Conservation (phyloP, 805 yeast genomes). For the Saturnispora zaruensis region DNA sequence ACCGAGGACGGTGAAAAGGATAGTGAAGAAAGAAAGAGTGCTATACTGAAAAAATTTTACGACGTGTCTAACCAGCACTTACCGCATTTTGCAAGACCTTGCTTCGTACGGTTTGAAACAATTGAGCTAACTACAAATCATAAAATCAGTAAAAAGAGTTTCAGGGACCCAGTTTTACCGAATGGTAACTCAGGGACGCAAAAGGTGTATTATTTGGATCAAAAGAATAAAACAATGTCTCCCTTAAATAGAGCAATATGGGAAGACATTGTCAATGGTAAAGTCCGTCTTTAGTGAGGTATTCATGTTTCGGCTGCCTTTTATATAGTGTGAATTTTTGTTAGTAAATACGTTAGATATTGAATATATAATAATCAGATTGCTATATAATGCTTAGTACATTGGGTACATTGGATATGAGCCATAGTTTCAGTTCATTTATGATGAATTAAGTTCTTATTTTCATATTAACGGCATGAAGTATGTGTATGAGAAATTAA, state of each 20-base stretch:
- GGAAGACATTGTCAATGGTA: conserved; percentile 27
- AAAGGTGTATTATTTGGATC: conserved; percentile 60
- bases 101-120: conserved; percentile 61
- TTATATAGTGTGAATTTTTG: too few relatives aligned
- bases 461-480: too few relatives aligned
- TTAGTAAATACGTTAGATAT: not conserved
- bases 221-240: conserved; percentile 38
- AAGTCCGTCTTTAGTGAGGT: conserved; percentile 10
- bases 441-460: too few relatives aligned
- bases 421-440: too few relatives aligned
- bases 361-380: not conserved
- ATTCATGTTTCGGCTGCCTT: too few relatives aligned
- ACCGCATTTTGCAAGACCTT: conserved; percentile 82
- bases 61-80: conserved; percentile 34
- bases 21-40: conserved; percentile 24
- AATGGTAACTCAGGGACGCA: conserved; percentile 55
- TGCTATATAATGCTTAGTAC: not conserved
- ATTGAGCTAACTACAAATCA: conserved; percentile 72
- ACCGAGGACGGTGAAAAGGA: conserved; percentile 21
- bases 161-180: conserved; percentile 62
- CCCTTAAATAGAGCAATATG: conserved; percentile 51
- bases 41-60: conserved; percentile 34
- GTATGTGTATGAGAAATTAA: too few relatives aligned
- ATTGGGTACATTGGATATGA: not conserved
- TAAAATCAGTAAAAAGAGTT: conserved; percentile 64